phyloP scores from a whole-genome alignment of 1,284 basidiomycete species.

The Volvariella surrecta region DNA sequence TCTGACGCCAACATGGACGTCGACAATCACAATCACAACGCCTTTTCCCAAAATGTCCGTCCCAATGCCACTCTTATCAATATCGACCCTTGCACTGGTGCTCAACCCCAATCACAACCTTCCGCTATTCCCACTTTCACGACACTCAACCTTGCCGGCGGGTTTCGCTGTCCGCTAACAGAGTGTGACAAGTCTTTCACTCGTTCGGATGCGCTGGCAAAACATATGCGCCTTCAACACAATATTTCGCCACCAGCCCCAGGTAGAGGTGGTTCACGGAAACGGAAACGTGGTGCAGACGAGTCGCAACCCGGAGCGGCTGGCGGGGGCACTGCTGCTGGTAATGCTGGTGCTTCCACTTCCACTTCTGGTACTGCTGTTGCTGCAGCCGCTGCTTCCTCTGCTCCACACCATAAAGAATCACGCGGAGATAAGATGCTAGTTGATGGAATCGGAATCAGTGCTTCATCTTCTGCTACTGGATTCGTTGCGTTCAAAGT shows the following conservation, averaged over 20 bases:
- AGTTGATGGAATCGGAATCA: constrained; percentile 8
- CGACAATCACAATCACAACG: too few species aligned
- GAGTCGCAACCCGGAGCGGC: too few species aligned
- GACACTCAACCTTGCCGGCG: too few species aligned
- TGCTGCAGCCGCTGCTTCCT: constrained; percentile 14
- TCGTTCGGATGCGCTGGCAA: constrained; percentile 83
- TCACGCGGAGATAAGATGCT: constrained; percentile 5
- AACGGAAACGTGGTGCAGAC: constrained; percentile 50
- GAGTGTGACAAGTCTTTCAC: constrained; percentile 94
- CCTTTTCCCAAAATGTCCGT: too few species aligned
- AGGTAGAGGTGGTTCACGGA: constrained; percentile 57
- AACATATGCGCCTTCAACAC: constrained; percentile 87
- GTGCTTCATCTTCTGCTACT: constrained; percentile 6
- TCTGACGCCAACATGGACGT: too few species aligned
- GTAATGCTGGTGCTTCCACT: constrained; percentile 11
- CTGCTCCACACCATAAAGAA: constrained; percentile 7
- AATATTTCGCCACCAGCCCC: constrained; percentile 66
- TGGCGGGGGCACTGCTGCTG: constrained; percentile 6
- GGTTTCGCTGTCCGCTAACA: too few species aligned
- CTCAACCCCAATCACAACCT: too few species aligned
- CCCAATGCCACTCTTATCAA: too few species aligned
- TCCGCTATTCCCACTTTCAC: too few species aligned
- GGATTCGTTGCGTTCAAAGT: constrained; percentile 59
- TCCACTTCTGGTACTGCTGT: constrained; percentile 7
- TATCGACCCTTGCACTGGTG: too few species aligned